A percentile compares a stretch with the other conserved stretches of the same genome.
Evolutionary conservation across 1,139 yeast species (phyloP).

Genomic region (Suhomyces coccinellae): DNA sequence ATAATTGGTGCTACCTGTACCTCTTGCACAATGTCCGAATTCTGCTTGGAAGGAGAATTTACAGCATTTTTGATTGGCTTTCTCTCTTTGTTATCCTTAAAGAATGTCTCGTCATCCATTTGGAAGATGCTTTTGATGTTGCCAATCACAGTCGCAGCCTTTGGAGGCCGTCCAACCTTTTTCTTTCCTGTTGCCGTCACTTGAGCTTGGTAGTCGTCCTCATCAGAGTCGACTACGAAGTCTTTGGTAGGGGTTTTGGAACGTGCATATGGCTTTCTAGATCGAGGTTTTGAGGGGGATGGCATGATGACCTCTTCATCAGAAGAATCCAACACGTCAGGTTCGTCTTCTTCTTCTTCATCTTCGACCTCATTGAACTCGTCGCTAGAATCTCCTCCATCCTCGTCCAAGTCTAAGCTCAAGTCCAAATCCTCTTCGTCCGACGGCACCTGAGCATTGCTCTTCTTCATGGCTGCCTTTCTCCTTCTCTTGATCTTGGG

Average conservation of each 20-base stretch:
- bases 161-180: constrained; percentile 38
- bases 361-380: constrained; percentile 6
- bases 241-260: not conserved
- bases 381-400: not conserved
- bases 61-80: not conserved
- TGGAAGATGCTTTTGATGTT: constrained; percentile 40
- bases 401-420: constrained; percentile 1
- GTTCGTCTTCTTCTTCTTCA: constrained; percentile 13
- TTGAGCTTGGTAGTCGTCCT: not conserved
- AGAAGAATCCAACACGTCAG: constrained; percentile 3
- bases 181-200: constrained; percentile 10
- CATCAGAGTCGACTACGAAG: not conserved
- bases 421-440: constrained; percentile 5
- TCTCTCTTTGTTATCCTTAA: constrained; percentile 19
- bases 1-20: constrained; percentile 23
- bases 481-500: constrained; percentile 3
- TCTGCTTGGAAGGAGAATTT: not conserved
- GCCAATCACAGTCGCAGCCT: constrained; percentile 33
- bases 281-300: not conserved
- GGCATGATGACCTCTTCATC: constrained; percentile 10
- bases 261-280: not conserved
- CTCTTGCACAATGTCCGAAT: not conserved
- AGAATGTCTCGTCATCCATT: constrained; percentile 30
- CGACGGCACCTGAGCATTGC: constrained; percentile 1
- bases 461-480: constrained; percentile 2